Evolutionary conservation across 805 yeast species (phyloP).

Genomic region (Yarrowia sp.): DNA sequence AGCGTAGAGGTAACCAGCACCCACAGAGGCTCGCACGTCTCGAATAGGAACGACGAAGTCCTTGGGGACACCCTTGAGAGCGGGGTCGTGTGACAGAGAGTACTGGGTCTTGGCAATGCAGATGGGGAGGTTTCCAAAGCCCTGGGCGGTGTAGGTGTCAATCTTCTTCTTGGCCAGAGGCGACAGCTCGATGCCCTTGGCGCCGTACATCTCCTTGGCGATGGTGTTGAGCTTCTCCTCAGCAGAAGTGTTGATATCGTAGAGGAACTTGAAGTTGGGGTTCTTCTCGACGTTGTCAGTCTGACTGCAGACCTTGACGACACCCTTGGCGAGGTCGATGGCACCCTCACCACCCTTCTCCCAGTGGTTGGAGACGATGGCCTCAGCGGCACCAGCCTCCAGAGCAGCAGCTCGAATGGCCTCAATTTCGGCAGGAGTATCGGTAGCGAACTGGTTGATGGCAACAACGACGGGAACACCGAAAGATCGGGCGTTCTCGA

Average conservation of each 20-base stretch:
- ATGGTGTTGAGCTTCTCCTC: conserved; percentile 81
- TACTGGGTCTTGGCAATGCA: conserved; percentile 98
- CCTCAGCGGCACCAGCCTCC: conserved; percentile 92
- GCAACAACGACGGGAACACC: conserved; percentile 96
- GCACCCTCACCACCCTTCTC: conserved; percentile 96
- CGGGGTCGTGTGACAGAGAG: conserved; percentile 92
- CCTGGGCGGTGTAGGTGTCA: conserved; percentile 81
- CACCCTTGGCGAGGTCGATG: conserved; percentile 80
- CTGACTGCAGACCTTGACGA: conserved; percentile 66
- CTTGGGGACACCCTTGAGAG: conserved; percentile 87
- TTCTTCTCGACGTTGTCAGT: conserved; percentile 51
- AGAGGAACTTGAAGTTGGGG: conserved; percentile 64
- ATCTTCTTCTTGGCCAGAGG: conserved; percentile 84
- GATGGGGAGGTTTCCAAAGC: conserved; percentile 88
- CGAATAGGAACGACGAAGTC: conserved; percentile 94
- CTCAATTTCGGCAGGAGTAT: conserved; percentile 79
- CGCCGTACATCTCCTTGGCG: conserved; percentile 93
- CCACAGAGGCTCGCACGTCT: conserved; percentile 92
- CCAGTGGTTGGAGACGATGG: conserved; percentile 93
- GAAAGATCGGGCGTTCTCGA: conserved; percentile 79
- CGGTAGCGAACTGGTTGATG: conserved; percentile 84
- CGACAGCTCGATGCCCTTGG: conserved; percentile 78
- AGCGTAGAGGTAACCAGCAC: conserved; percentile 97
- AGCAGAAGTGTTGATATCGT: conserved; percentile 72
- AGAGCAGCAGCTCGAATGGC: conserved; percentile 80